Base-by-base conservation (phyloP, 176 grass and related monocot species). In the Raddia guianensis region DNA sequence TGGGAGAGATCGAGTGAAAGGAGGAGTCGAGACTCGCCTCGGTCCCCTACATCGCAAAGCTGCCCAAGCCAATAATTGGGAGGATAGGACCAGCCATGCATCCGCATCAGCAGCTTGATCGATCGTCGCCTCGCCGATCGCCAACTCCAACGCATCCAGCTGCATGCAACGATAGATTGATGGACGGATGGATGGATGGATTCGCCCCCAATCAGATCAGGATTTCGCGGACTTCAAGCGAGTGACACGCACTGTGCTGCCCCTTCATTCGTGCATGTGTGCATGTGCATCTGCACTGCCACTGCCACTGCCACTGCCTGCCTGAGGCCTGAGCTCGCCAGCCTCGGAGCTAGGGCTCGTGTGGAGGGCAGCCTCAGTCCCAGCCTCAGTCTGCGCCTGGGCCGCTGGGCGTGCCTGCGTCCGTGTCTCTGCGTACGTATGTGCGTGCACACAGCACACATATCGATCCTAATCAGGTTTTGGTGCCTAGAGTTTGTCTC, bases 1-100 rank as follows among this genome's bases (percentile, higher is more conserved):
- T 70, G 35, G 6, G 33, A 74, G 86, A 68, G 54, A 84, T 74
- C 79, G 61, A 64, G 86, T 6, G 46, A 44, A 48, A 9, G 62
- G 68, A 52, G 34, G n/a, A 21, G 12, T 74, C 7, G 6, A 42
- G 15, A 9, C 15, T 7, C 12, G 35, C 37, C 49, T 27, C n/a
- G 75, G 81, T 63, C 86, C 86, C 81, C 86, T 62, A 48, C 69
- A 50, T 67, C 4, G 52, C 44, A 84, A 80, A 88, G 87, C 87
- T 79, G 76, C 76, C 63, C 70, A 69, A 70, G 18, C 54, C 72
- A 80, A 89, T 84, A 49, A 89, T 75, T 80, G 63, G 87, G 70
- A 80, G 13, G 70, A 52, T 52, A 84, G 81, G 70, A 69, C 74
- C 72, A 14, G 4, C 20, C 14, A 47, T 66, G 46, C 32, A 53